A percentile compares a stretch with the other conserved stretches of the same genome.
Conservation (phyloP, 192 early-diverging fungal species). For the Backusella circina region DNA sequence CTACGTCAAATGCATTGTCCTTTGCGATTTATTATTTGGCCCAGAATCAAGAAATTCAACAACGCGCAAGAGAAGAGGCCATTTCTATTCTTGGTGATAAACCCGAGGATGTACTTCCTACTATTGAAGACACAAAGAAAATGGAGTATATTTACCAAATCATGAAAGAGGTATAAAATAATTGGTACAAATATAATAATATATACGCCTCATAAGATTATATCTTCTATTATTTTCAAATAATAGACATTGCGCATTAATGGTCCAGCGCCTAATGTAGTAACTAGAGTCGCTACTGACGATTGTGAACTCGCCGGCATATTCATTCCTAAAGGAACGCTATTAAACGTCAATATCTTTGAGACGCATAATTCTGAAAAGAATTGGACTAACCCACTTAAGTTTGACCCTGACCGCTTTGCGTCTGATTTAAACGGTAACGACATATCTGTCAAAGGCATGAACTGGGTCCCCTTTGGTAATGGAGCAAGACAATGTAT, state of each 20-base stretch:
- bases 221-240: not conserved
- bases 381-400: slow-evolving; percentile 6
- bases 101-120: slow-evolving; percentile 45
- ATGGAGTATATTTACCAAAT: slow-evolving; percentile 47
- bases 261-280: not conserved
- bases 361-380: slow-evolving; percentile 5
- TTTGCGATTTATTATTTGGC: slow-evolving; percentile 47
- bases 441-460: no score
- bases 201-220: not conserved
- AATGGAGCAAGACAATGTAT: slow-evolving; percentile 56
- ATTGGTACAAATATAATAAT: not conserved
- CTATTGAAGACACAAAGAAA: slow-evolving; percentile 47
- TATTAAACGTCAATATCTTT: slow-evolving; percentile 11
- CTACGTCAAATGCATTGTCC: slow-evolving; percentile 51
- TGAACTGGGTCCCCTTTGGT: slow-evolving; percentile 53
- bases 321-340: slow-evolving; percentile 24
- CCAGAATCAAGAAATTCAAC: slow-evolving; percentile 44
- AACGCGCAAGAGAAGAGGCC: slow-evolving; percentile 51
- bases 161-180: slow-evolving; percentile 40
- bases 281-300: slow-evolving; percentile 11
- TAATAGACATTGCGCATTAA: slow-evolving; percentile 1
- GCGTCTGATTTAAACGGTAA: not conserved
- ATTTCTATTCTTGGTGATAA: slow-evolving; percentile 48
- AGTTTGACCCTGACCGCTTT: slow-evolving; percentile 28
- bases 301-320: slow-evolving; percentile 17